Evolutionary conservation across 2,329 filamentous ascomycete genomes (phyloP).

Genomic region (Colletotrichum agaves): DNA sequence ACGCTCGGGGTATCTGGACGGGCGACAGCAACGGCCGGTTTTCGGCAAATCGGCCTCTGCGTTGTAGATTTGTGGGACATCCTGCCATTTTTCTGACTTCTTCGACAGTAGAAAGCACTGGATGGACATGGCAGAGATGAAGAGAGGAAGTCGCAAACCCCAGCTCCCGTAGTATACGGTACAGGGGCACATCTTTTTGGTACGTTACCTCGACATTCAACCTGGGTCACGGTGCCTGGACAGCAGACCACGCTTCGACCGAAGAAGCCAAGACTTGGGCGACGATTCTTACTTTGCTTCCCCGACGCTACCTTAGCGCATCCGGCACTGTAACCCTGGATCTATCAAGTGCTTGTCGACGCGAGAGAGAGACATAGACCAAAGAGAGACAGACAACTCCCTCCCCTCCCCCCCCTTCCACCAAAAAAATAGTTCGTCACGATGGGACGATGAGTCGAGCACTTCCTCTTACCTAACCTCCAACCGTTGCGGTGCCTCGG

Average conservation of each 20-base stretch:
- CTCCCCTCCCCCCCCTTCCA: too few species aligned
- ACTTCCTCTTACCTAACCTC: constrained; percentile 17
- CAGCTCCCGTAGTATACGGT: neutral
- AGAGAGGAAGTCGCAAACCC: too few species aligned
- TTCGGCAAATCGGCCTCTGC: constrained; percentile 31
- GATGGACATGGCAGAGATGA: neutral
- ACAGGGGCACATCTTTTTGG: neutral
- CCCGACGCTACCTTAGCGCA: neutral
- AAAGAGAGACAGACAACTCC: neutral
- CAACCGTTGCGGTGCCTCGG: constrained; percentile 1
- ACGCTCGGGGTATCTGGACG: neutral
- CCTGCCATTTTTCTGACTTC: neutral
- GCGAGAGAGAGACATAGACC: neutral
- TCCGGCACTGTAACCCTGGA: constrained; percentile 3
- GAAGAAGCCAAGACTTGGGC: constrained; percentile 18
- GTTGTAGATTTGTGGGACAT: too few species aligned
- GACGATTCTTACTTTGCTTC: constrained; percentile 1
- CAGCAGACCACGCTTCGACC: neutral
- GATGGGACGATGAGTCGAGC: constrained; percentile 21
- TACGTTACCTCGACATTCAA: constrained; percentile 8
- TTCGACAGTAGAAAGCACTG: neutral
- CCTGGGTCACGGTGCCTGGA: too few species aligned
- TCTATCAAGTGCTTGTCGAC: neutral
- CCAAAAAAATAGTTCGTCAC: constrained; percentile 26
- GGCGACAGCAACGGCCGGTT: neutral